Base-by-base conservation (phyloP, 176 grass and related monocot species). In the Paspalum notatum region DNA sequence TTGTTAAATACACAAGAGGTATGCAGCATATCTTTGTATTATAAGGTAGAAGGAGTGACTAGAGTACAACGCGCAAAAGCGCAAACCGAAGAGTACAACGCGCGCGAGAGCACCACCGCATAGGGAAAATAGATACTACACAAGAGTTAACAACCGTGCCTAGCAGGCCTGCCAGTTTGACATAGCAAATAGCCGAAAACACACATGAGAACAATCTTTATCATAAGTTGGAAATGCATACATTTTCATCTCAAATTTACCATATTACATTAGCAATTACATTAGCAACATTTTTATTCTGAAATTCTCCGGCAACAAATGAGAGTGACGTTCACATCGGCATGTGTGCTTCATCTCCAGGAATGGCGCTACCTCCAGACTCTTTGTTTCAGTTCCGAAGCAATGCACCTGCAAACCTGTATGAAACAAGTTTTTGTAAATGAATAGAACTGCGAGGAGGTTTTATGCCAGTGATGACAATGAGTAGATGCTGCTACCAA, bases 261-360 rank as follows among this genome's bases (percentile, higher is more conserved):
- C 65, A 24, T 47, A 70, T 27, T 57, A 46, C 51, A 69, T 80
- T 55, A 80, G 78, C 49, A 80, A 70, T 27, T 57, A 46, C 51
- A 69, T 80, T 55, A 80, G 78, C 49, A 80, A n/a, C 39, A 69
- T 57, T 4, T 80, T 80, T 69, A 57, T 80, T 69, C 51, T 69
- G 37, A 68, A 45, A 69, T 71, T 27, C 21, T 71, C n/a, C 6
- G 1, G 45, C 68, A 71, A 71, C 68, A 27, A 9, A 71, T 45
- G 5, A 6, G 21, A 68, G 67, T 48, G 67, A 70, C 3, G 5
- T 16, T 70, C 67, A 70, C 2, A 70, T 70, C 44, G 4, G 3
- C 47, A 20, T 32, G 14, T 18, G 46, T 32, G 68, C 46, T 71
- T 50, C 69, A 72, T 70, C 67, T 49, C 44, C 45, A 63, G 26